Evolutionary conservation across 345 rosid genomes (phyloP).

Genomic region (Pseudoturritis turrita): DNA sequence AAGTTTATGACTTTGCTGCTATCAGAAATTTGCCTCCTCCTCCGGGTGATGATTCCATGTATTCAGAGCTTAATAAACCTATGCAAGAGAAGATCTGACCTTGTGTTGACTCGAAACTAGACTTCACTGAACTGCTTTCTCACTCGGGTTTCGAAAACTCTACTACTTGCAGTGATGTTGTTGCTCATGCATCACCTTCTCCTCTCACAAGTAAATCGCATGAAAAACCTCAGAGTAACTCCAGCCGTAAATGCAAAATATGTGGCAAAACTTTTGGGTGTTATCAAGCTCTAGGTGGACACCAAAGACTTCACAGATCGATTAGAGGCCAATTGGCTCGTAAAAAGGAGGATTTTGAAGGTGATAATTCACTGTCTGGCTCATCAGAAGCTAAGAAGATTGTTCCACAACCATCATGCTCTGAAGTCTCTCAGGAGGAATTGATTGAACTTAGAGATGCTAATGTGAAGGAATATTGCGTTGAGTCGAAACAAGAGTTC

Average conservation of each 20-base stretch:
- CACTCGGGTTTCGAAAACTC: background rate
- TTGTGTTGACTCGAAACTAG: background rate
- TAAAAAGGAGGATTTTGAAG: background rate
- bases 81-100: background rate
- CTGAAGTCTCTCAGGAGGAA: background rate
- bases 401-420: background rate
- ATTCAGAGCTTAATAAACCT: background rate
- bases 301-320: background rate
- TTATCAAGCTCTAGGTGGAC: conserved; percentile 14
- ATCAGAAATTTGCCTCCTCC: background rate
- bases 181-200: background rate
- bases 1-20: background rate
- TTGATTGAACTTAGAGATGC: background rate
- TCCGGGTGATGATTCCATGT: background rate
- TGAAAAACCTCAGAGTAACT: background rate
- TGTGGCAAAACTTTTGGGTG: conserved; percentile 12
- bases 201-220: background rate
- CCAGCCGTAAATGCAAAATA: background rate
- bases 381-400: background rate
- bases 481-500: background rate
- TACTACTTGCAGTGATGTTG: background rate
- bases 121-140: background rate
- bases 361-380: background rate
- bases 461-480: background rate
- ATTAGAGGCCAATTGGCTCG: background rate